Conservation (phyloP, 345 rosid genomes). For the Populus ilicifolia region DNA sequence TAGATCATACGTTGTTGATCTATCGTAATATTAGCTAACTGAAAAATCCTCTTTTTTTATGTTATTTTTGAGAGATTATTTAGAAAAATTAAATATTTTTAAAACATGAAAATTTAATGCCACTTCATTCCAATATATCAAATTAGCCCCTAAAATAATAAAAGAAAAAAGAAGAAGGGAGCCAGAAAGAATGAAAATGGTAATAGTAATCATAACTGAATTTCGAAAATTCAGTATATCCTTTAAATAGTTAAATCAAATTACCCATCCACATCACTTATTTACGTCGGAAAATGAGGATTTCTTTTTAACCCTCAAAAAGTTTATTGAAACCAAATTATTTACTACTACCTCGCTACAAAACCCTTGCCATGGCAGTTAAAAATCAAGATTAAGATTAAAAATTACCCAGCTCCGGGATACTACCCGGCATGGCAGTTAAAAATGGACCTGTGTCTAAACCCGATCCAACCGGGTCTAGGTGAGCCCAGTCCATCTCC, state of each 20-base stretch:
- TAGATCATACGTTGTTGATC: too few relatives aligned
- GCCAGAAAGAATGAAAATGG: not conserved
- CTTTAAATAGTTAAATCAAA: not conserved
- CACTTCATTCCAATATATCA: not conserved
- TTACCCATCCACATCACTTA: not conserved
- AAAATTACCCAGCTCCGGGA: slow-evolving; percentile 42
- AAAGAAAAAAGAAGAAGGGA: not conserved
- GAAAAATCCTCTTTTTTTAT: too few relatives aligned
- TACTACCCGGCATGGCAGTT: slow-evolving; percentile 57
- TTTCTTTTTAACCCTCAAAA: not conserved
- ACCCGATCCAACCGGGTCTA: slow-evolving; percentile 62
- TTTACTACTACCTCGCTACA: not conserved
- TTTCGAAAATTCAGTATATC: not conserved
- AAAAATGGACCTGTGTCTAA: slow-evolving; percentile 50
- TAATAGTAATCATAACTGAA: not conserved
- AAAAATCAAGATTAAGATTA: not conserved
- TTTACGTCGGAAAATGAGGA: not conserved
- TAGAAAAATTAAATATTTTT: not conserved
- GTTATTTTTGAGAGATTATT: not conserved
- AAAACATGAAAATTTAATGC: not conserved
- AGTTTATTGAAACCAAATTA: not conserved
- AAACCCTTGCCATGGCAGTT: not conserved
- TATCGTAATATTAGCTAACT: too few relatives aligned
- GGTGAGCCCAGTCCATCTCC: slow-evolving; percentile 30
- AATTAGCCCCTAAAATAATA: not conserved